These are phyloP conservation scores for Fusarium buharicum DNA, from an alignment of 2,329 filamentous ascomycete species.

Conservation along the genomic window DNA sequence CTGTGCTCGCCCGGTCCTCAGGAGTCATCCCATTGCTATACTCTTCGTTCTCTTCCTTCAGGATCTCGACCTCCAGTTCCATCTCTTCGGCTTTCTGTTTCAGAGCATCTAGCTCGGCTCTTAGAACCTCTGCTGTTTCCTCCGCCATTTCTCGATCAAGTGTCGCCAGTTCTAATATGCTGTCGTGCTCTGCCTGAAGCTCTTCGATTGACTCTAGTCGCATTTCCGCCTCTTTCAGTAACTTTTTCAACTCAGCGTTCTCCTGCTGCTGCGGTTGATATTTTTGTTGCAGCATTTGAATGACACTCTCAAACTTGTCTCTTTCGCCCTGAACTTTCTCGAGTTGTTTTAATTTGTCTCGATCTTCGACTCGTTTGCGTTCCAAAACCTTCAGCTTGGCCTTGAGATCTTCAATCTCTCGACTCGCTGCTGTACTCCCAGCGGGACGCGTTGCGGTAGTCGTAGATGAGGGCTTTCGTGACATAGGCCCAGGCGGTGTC, in stretches of 20 bases:
- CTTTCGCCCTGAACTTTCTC: conserved; percentile 80
- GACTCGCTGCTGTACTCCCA: conserved; percentile 61
- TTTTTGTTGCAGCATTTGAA: conserved; percentile 90
- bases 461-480: conserved; percentile 44
- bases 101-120: conserved; percentile 80
- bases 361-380: conserved; percentile 85
- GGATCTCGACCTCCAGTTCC: conserved; percentile 85
- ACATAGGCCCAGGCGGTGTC: conserved; percentile 50
- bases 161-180: conserved; percentile 84
- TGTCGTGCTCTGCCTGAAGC: conserved; percentile 85
- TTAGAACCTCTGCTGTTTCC: conserved; percentile 85
- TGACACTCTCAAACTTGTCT: conserved; percentile 83
- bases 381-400: conserved; percentile 88
- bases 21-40: conserved; percentile 85
- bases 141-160: conserved; percentile 97
- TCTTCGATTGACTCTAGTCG: conserved; percentile 74
- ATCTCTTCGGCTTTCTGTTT: conserved; percentile 84
- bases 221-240: conserved; percentile 79
- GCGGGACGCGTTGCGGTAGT: conserved; percentile 50
- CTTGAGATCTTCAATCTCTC: conserved; percentile 87
- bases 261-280: conserved; percentile 88
- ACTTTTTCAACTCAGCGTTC: conserved; percentile 77
- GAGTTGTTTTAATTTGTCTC: conserved; percentile 82
- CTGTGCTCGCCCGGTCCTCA: conserved; percentile 85
- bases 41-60: conserved; percentile 88